Base-by-base conservation (phyloP, 352 stramenopile genomes). In the Phytophthora quininea region DNA sequence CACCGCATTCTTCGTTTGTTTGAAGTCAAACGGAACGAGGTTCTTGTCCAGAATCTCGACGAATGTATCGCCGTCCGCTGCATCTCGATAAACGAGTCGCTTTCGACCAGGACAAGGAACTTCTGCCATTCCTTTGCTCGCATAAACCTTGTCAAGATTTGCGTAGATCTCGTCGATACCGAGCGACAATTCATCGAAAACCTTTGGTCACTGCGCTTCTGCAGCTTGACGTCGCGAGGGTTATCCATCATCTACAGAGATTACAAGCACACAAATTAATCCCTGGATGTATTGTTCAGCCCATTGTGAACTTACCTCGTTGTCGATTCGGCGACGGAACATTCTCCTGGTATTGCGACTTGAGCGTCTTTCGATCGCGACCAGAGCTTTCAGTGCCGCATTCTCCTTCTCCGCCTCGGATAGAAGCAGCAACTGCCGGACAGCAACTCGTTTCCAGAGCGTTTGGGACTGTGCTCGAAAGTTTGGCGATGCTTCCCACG, bases 371-470 rank as follows among this genome's bases (percentile, higher is more conserved):
- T 64, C 45, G 14, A 27, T 11, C 4, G 33, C 32, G 9, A 64
- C 11, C 19, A 56, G 29, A 12, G 10, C n/a, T 10, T 40, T 48
- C 46, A 64, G 19, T 15, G n/a, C 31, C 4, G 57, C 33, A 30
- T 64, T 64, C 35, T 64, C 57, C 40, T 47, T 29, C 38, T 64
- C 46, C 7, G 57, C 35, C 15, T 27, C 15, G 8, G 29, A 29
- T 31, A 19, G 57, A 10, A 55, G 46, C 1, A 27, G 9, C 32
- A 50, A 47, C 46, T 51, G 56, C 12, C 33, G 32, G 43, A 14
- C 47, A 49, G 57, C 57, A 32, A 56, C 15, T 15, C 35, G 46
- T 9, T 64, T 27, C 57, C 57, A 64, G 7, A 64, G 15, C 15
- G 33, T 33, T 29, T 37, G 47, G 24, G 24, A 31, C 48, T 52